Base-by-base conservation (phyloP, 306 rosid species). In the Vachellia collinsii region DNA sequence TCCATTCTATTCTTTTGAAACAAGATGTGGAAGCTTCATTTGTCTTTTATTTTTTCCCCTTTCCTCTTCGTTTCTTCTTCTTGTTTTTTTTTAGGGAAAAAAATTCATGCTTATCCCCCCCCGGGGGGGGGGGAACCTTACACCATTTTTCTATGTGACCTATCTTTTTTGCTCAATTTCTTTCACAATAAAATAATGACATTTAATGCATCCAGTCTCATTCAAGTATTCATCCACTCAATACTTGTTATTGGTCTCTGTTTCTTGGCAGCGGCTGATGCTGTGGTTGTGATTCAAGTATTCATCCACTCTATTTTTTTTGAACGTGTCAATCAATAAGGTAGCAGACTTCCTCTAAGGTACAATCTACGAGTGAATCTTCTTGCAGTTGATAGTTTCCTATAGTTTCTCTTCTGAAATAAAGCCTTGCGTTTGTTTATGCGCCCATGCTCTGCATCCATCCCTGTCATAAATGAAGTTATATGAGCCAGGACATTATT, bases 221-320 rank as follows among this genome's bases (percentile, higher is more conserved):
- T 23, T 47, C 17, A 69, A 69, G 74, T n/a, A 43, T 69, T 43
- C 29, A 12, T 20, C 19, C 43, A 22, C 23, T 53, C 59, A 6
- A 3, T 53, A 17, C 7, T 22, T 69, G 19, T 36, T 63, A 6
- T 43, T 69, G 56, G 12, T 20, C 36, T 16, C 14, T 69, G 54
- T 69, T 69, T 43, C 54, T 43, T 70, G 78, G 59, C 46, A 46
- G 58, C 10, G 4, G 85, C 48, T 25, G 37, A 56, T 59, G 81
- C 48, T 58, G 16, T 76, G 56, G 46, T 19, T 29, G 34, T 29
- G 34, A 29, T 29, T 29, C 34, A 29, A 29, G 34, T 2, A 29
- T 29, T 29, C 34, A 29, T 29, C 34, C 34, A 29, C 34, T 29
- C 34, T 0, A 29, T 29, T 29, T 29, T 1, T 29, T 29, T 29